Percentiles rank a stretch among this genome's conserved stretches.
Conservation (phyloP, 768 basidiomycete genomes). For the Phaeotremella fagi region DNA sequence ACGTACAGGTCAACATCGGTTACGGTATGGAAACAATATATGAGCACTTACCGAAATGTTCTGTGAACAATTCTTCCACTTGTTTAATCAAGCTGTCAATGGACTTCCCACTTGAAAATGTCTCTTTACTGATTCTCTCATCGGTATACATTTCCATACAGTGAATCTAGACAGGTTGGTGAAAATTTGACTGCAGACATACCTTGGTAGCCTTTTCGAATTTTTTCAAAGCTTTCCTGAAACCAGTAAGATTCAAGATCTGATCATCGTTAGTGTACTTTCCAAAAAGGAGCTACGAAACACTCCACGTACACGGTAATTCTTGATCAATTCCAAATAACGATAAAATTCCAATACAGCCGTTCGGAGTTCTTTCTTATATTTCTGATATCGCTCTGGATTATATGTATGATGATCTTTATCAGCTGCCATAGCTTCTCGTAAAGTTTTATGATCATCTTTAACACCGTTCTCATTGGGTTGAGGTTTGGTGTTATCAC, state of each 20-base stretch:
- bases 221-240: conserved; percentile 78
- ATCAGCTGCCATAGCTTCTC: conserved; percentile 31
- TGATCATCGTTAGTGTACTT: conserved; percentile 34
- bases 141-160: conserved; percentile 72
- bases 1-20: conserved; percentile 6
- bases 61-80: conserved; percentile 71
- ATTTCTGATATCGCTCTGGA: conserved; percentile 74
- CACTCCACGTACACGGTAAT: conserved; percentile 65
- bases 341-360: conserved; percentile 84
- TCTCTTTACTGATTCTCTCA: conserved; percentile 68
- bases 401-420: conserved; percentile 50
- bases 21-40: neutral
- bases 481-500: neutral
- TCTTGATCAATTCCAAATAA: conserved; percentile 75
- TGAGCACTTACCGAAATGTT: conserved; percentile 63
- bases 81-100: conserved; percentile 66
- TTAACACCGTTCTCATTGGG: neutral
- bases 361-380: conserved; percentile 77
- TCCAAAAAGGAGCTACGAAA: neutral
- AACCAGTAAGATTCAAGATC: conserved; percentile 84
- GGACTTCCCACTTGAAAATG: conserved; percentile 61
- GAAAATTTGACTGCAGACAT: neutral
- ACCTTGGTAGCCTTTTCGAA: conserved; percentile 77
- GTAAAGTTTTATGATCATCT: conserved; percentile 7
- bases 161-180: conserved; percentile 53